Conservation (phyloP, 2,329 filamentous ascomycete genomes). For the Drechmeria coniospora region DNA sequence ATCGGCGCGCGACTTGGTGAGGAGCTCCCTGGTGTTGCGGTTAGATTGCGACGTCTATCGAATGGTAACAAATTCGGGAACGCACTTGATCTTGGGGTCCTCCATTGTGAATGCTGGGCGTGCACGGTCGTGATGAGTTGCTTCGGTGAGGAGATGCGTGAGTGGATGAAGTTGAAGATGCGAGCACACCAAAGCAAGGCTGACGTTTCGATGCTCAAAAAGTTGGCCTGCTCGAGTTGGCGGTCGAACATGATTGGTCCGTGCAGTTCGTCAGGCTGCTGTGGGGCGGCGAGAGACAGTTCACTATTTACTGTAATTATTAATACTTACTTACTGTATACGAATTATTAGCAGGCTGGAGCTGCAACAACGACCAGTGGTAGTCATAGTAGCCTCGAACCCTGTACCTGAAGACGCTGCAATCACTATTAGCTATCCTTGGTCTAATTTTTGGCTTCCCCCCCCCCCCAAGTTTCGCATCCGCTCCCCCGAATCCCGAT, state of each 20-base stretch:
- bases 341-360: too few species aligned
- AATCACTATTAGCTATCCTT: constrained; percentile 7
- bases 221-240: constrained; percentile 10
- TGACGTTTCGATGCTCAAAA: constrained; percentile 18
- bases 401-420: too few species aligned
- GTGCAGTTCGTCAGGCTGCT: too few species aligned
- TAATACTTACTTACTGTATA: too few species aligned
- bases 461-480: neutral
- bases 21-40: constrained; percentile 54
- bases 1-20: constrained; percentile 76
- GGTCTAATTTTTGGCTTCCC: constrained; percentile 12
- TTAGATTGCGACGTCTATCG: neutral
- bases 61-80: constrained; percentile 1
- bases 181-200: constrained; percentile 14
- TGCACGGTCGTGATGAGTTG: constrained; percentile 6
- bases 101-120: constrained; percentile 33
- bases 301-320: too few species aligned
- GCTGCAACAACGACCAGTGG: too few species aligned
- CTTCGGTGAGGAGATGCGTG: neutral
- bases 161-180: constrained; percentile 6
- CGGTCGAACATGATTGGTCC: constrained; percentile 14
- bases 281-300: too few species aligned
- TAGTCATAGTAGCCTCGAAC: too few species aligned
- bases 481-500: neutral
- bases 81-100: constrained; percentile 59